Percentiles rank a stretch among this genome's conserved stretches.
These are phyloP conservation scores for Ganoderma meredithae DNA, from an alignment of 1,284 basidiomycete species.

Conservation along the genomic window DNA sequence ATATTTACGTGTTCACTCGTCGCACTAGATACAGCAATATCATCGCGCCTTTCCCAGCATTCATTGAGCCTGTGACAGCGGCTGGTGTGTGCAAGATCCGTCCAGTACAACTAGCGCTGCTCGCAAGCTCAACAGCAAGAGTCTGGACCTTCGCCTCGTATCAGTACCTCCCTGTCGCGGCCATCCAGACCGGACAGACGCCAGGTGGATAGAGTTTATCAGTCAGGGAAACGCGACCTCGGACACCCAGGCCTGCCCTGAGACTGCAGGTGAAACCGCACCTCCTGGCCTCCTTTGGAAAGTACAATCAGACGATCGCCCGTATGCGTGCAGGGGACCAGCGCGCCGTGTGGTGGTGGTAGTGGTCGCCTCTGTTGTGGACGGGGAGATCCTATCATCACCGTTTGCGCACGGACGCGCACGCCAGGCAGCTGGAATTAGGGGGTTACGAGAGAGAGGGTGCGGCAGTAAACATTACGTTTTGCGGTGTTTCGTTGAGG, in stretches of 20 bases:
- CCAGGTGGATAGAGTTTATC: conserved; percentile 2
- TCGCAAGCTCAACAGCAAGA: not conserved
- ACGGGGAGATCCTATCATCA: conserved; percentile 4
- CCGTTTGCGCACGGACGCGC: not conserved
- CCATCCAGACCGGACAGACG: not conserved
- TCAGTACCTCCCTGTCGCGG: not conserved
- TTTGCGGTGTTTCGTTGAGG: not conserved
- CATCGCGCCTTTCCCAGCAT: not conserved
- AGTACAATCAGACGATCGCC: not conserved
- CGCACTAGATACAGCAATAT: not conserved
- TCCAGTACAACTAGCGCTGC: not conserved
- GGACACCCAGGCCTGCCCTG: conserved; percentile 2
- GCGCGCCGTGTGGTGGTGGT: not conserved
- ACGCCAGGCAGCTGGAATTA: not conserved
- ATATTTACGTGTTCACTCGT: not conserved
- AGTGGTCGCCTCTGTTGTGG: not conserved
- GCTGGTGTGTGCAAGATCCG: conserved; percentile 1
- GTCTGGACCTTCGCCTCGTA: not conserved
- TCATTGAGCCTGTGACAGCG: not conserved
- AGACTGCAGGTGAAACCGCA: not conserved
- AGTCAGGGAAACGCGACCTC: not conserved
- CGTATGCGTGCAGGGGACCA: not conserved
- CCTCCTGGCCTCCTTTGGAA: not conserved
- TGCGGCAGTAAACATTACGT: conserved; percentile 6
- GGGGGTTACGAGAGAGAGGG: conserved; percentile 1